phyloP scores from a whole-genome alignment of 805 yeast genomes.

The Cyberlindnera nakhonratchasimensis region DNA sequence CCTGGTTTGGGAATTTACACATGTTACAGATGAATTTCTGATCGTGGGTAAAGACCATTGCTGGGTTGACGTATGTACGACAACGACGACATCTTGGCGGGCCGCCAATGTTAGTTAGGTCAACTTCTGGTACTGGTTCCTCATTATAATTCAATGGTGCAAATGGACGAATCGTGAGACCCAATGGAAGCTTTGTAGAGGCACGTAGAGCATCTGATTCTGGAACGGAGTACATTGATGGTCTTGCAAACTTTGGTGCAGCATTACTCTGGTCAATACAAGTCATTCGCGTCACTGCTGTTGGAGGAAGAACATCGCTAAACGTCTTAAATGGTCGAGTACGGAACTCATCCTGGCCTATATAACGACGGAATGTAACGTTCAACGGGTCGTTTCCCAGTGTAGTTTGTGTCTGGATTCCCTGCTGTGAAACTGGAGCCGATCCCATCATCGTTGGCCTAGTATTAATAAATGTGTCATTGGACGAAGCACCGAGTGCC shows the following conservation, averaged over 20 bases:
- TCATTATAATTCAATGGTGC: constrained; percentile 53
- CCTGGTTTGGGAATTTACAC: constrained; percentile 71
- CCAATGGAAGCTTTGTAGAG: constrained; percentile 75
- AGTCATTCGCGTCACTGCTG: constrained; percentile 60
- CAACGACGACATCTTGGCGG: constrained; percentile 93
- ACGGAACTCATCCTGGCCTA: constrained; percentile 20
- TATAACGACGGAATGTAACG: constrained; percentile 13
- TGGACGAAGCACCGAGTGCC: not conserved
- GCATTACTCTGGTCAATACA: constrained; percentile 83
- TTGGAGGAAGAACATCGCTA: constrained; percentile 78
- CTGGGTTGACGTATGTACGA: constrained; percentile 84
- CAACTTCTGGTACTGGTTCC: constrained; percentile 63
- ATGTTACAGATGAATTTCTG: constrained; percentile 77
- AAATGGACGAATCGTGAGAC: constrained; percentile 80
- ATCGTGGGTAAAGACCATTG: constrained; percentile 60
- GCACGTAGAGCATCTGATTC: constrained; percentile 63
- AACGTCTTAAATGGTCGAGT: constrained; percentile 60
- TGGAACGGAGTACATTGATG: constrained; percentile 83
- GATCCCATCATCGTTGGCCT: not conserved
- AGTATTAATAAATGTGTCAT: not conserved
- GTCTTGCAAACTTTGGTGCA: constrained; percentile 72
- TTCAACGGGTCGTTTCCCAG: constrained; percentile 1
- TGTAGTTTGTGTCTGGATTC: not conserved
- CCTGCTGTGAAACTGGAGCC: not conserved
- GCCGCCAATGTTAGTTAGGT: constrained; percentile 49